phyloP scores from a whole-genome alignment of 441 rosid genomes.

The Adansonia grandidieri region DNA sequence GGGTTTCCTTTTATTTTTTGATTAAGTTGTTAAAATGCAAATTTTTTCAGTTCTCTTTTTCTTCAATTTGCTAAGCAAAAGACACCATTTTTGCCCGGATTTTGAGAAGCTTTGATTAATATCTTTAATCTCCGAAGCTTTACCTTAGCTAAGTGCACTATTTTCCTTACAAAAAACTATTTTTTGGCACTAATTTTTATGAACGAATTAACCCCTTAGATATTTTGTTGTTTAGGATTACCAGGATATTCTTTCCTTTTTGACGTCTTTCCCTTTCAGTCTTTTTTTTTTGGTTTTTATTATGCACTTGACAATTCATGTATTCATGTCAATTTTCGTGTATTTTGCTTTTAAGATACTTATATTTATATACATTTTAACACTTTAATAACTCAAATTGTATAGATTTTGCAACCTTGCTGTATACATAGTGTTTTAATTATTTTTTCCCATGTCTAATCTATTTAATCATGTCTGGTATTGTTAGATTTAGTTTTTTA shows the following conservation, averaged over 20 bases:
- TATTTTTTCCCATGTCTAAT: no score
- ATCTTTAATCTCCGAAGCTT: background rate
- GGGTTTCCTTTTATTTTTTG: slow-evolving; percentile 2
- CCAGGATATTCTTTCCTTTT: background rate
- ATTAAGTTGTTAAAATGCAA: background rate
- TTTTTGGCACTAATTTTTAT: background rate
- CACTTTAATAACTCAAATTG: no score
- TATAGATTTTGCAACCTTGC: no score
- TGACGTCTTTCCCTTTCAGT: background rate
- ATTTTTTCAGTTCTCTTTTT: background rate
- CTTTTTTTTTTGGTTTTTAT: background rate
- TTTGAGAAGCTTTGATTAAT: background rate
- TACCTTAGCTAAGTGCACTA: background rate
- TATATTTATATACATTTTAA: no score
- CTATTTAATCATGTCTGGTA: no score
- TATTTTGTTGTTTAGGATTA: background rate
- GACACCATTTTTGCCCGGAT: background rate
- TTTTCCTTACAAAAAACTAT: background rate
- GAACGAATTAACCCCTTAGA: slow-evolving; percentile 10
- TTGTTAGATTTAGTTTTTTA: background rate
- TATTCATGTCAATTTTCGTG: no score
- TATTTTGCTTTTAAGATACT: no score
- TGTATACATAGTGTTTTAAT: no score
- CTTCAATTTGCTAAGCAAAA: slow-evolving; percentile 7
- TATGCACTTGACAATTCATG: no score